A percentile compares a stretch with the other conserved stretches of the same genome.
Conservation (phyloP, 75 land plant species). For the Chamaecyparis obtusa region DNA sequence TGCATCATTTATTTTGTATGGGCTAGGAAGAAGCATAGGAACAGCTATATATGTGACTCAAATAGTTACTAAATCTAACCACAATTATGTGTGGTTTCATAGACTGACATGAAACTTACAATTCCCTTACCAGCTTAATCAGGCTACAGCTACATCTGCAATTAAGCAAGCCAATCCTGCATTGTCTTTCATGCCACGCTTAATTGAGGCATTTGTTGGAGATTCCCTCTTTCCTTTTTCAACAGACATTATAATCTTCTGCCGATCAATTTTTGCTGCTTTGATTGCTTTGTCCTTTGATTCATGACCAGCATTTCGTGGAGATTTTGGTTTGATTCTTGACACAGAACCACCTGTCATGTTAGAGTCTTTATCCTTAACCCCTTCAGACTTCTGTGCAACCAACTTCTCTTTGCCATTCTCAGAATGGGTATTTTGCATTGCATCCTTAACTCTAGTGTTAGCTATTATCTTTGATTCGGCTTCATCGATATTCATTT, state of each 20-base stretch:
- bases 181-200: constrained; percentile 2
- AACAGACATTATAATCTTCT: background rate
- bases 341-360: background rate
- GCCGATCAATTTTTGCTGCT: constrained; percentile 3
- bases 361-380: background rate
- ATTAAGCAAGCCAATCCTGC: constrained; percentile 8
- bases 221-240: constrained; percentile 1
- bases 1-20: constrained; percentile 3
- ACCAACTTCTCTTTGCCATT: background rate
- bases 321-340: background rate
- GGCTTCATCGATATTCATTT: background rate
- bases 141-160: constrained; percentile 8
- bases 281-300: constrained; percentile 1
- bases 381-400: background rate
- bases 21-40: background rate
- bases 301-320: background rate
- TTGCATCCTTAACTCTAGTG: background rate
- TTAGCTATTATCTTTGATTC: constrained; percentile 7
- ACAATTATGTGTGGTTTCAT: background rate
- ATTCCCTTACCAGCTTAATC: background rate
- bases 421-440: background rate
- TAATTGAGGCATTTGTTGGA: constrained; percentile 4
- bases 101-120: background rate
- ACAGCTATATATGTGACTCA: background rate
- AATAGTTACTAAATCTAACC: background rate